Evolutionary conservation across 306 rosid genomes (phyloP), one percentile per base, ranked within the genome.

Genomic region (Cicer bijugum): DNA sequence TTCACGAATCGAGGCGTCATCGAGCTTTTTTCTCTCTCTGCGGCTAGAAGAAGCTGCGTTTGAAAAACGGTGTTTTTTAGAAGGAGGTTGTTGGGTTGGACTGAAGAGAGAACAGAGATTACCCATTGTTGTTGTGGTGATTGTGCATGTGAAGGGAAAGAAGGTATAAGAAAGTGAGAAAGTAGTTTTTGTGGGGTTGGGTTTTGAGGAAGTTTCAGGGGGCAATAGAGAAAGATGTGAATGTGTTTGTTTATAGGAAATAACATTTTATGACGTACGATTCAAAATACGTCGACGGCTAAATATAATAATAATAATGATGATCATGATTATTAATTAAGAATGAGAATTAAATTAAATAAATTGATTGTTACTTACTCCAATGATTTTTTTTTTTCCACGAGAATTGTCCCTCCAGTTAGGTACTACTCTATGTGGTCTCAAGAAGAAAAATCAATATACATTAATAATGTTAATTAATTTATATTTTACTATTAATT

Each of bases 101-200:
- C 85, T 77, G 65, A 88, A 72, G 59, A 89, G 75, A 65, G 96
- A 71, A 37, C 99, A 94, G 28, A 91, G 82, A 72, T 94, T 94
- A 6, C 99, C 99, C 99, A 95, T 94, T 83, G 73, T 1, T n/a
- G 20, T 3, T 17, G 16, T 23, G 63, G 43, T 12, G 59, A 12
- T 15, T 71, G 20, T 64, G 81, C 92, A 89, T 86, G 88, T 57
- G 57, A 37, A 33, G 33, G 58, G 3, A 9, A n/a, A 23, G 11
- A 53, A 23, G 33, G 9, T 7, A 9, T 50, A n/a, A 38, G n/a
- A 61, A 52, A 56, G 15, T n/a, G 64, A 5, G 43, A 16, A 19
- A 67, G 69, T 56, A 7, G 33, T 7, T 12, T 4, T n/a, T 11
- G 66, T 60, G 42, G 60, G 50, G 79, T 8, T 61, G 45, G n/a